Conservation (phyloP, 2,329 filamentous ascomycete genomes). For the Colletotrichum sp. region DNA sequence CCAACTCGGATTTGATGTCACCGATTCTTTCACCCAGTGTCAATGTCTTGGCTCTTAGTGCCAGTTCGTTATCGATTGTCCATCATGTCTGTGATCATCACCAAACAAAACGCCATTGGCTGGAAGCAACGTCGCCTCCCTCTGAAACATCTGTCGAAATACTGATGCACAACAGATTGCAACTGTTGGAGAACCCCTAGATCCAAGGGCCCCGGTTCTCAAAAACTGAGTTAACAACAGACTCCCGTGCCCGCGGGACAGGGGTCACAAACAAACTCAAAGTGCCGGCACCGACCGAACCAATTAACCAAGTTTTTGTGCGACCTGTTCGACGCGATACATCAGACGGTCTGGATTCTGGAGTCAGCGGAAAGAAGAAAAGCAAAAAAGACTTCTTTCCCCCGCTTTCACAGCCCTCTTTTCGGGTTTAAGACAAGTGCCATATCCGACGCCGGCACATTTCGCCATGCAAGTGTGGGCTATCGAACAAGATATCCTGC, state of each 20-base stretch:
- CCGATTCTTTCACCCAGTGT: background rate
- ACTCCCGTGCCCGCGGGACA: background rate
- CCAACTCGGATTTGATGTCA: background rate
- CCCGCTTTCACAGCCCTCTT: slow-evolving; percentile 8
- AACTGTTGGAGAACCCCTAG: background rate
- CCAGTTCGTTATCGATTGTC: background rate
- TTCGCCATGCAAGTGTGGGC: background rate
- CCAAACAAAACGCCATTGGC: background rate
- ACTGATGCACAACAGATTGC: background rate
- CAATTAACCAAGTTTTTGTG: background rate
- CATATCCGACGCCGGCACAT: background rate
- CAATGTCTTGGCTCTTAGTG: background rate
- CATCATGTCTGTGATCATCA: background rate
- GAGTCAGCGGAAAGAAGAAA: background rate
- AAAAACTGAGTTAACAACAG: background rate
- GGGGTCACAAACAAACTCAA: background rate
- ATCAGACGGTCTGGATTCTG: slow-evolving; percentile 10
- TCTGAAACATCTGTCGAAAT: background rate
- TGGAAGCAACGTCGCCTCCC: background rate
- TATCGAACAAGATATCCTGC: background rate
- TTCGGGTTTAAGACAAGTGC: background rate
- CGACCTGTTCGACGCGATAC: background rate
- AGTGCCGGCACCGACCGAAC: background rate
- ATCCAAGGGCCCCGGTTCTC: background rate
- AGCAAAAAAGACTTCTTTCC: background rate